These are phyloP conservation scores for Leptomonas pyrrhocoris DNA, from an alignment of 208 protist genomes.

Conservation along the genomic window DNA sequence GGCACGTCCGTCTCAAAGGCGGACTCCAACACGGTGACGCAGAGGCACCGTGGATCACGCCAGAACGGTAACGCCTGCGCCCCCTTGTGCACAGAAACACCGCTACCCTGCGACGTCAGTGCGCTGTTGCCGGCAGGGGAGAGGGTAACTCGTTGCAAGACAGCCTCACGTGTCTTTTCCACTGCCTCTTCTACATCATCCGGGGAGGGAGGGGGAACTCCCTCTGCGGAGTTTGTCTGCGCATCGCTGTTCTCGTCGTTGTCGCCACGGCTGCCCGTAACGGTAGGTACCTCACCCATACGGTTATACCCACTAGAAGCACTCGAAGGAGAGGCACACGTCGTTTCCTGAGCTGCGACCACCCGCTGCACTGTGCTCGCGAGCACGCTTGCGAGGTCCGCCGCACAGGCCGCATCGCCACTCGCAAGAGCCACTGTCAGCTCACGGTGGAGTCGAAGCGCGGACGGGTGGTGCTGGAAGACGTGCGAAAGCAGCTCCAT, in stretches of 20 bases:
- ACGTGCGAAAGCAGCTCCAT: constrained; percentile 72
- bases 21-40: constrained; percentile 81
- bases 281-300: background rate
- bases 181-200: constrained; percentile 40
- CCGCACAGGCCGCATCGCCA: constrained; percentile 61
- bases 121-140: background rate
- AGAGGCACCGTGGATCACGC: constrained; percentile 53
- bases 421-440: constrained; percentile 68
- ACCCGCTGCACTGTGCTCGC: constrained; percentile 54
- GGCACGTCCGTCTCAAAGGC: constrained; percentile 75
- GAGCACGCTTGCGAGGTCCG: constrained; percentile 70
- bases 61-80: constrained; percentile 43
- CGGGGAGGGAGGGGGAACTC: constrained; percentile 17
- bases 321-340: background rate
- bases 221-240: background rate
- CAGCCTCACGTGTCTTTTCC: constrained; percentile 35
- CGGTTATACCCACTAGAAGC: background rate
- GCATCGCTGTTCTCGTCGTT: too few species aligned
- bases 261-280: too few species aligned
- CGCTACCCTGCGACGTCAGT: background rate
- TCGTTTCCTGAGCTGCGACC: background rate
- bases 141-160: constrained; percentile 10
- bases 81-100: background rate
- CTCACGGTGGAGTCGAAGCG: constrained; percentile 73
- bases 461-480: constrained; percentile 70